Evolutionary conservation across 208 protist genomes (phyloP).

Genomic region (Trypanosoma boissoni): DNA sequence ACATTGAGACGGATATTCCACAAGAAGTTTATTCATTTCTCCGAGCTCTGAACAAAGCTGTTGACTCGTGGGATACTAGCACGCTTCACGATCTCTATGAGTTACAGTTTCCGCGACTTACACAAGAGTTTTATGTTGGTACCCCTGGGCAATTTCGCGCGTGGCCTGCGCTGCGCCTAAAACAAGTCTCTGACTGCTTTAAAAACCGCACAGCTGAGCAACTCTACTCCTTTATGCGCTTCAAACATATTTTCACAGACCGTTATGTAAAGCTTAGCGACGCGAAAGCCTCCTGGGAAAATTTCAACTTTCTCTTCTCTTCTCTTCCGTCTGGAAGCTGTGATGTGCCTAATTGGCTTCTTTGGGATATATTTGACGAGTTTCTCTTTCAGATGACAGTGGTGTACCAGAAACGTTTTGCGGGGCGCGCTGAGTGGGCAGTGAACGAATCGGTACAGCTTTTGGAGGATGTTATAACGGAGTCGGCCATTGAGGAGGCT

Average conservation of each 20-base stretch:
- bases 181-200: constrained; percentile 62
- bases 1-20: constrained; percentile 88
- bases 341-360: constrained; percentile 77
- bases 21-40: constrained; percentile 79
- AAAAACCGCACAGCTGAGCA: constrained; percentile 62
- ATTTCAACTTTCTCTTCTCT: constrained; percentile 62
- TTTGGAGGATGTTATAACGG: constrained; percentile 57
- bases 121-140: constrained; percentile 71
- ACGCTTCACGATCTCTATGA: constrained; percentile 82
- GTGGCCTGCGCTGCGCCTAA: constrained; percentile 67
- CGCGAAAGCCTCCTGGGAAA: constrained; percentile 67
- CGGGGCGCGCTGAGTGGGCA: constrained; percentile 59
- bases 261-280: constrained; percentile 45
- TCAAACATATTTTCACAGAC: constrained; percentile 86
- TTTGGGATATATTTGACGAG: constrained; percentile 92
- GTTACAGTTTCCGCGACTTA: constrained; percentile 65
- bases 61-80: constrained; percentile 60
- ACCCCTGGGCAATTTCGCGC: constrained; percentile 62
- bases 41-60: constrained; percentile 60
- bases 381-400: constrained; percentile 88
- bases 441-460: constrained; percentile 54
- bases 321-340: constrained; percentile 39
- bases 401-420: constrained; percentile 83
- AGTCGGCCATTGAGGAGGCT: constrained; percentile 50
- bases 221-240: constrained; percentile 84